These are phyloP conservation scores for Globisporangium yorkense DNA, from an alignment of 352 stramenopile genomes.

Conservation along the genomic window DNA sequence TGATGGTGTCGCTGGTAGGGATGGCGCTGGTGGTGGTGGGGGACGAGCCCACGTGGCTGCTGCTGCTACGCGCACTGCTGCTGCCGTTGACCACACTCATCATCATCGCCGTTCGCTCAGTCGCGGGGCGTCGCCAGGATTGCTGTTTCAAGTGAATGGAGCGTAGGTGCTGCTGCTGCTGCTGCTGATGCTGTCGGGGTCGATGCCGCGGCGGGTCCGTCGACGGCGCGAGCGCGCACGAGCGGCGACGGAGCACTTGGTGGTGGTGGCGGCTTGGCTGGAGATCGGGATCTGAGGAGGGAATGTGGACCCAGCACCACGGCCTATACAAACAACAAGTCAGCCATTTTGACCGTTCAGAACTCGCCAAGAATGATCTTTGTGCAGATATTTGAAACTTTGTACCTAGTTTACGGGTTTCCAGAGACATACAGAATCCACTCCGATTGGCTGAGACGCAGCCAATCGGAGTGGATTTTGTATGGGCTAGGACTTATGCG, in stretches of 20 bases:
- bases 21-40: slow-evolving; percentile 21
- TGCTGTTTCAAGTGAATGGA: not conserved
- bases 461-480: not conserved
- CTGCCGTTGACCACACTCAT: slow-evolving; percentile 27
- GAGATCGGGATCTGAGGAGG: not conserved
- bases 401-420: not conserved
- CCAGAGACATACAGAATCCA: no score
- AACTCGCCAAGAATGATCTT: slow-evolving; percentile 4
- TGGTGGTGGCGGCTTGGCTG: not conserved
- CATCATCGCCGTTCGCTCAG: slow-evolving; percentile 12
- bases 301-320: no score
- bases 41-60: slow-evolving; percentile 17
- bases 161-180: not conserved
- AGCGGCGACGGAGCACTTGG: not conserved
- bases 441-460: not conserved
- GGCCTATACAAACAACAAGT: no score
- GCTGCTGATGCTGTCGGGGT: not conserved
- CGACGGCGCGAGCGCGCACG: not conserved
- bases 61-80: slow-evolving; percentile 16
- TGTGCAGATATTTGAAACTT: not conserved
- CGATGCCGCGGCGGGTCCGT: not conserved
- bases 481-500: no score
- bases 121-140: not conserved
- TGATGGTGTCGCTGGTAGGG: slow-evolving; percentile 12
- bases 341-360: not conserved